Percentiles rank a stretch among this genome's conserved stretches.
phyloP scores from a whole-genome alignment of 2,329 filamentous ascomycete species.

The Rhinocladiella mackenziei region DNA sequence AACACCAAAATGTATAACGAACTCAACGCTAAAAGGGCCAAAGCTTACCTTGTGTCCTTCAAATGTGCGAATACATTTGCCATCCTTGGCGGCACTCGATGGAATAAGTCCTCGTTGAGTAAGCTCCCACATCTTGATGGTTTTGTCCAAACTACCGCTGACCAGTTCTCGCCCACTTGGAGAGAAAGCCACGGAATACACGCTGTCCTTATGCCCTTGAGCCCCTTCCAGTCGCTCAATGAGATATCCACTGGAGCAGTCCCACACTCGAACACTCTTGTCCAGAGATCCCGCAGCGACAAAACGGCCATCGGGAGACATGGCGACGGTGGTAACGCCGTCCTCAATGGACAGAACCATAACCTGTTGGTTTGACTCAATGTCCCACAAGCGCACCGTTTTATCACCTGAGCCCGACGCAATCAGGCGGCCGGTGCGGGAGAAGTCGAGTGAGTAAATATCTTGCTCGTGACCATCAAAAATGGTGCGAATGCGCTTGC shows the following conservation, averaged over 20 bases:
- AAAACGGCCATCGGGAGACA: constrained; percentile 89
- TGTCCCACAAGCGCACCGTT: constrained; percentile 94
- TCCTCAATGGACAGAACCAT: constrained; percentile 90
- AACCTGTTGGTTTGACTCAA: constrained; percentile 75
- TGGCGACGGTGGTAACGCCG: constrained; percentile 94
- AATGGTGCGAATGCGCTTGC: constrained; percentile 78
- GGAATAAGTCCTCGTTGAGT: constrained; percentile 64
- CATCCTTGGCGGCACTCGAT: constrained; percentile 69
- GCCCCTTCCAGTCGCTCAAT: constrained; percentile 89
- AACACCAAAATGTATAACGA: neutral
- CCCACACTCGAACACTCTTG: constrained; percentile 97
- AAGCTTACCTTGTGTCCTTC: constrained; percentile 81
- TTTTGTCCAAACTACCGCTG: constrained; percentile 92
- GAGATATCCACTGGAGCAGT: constrained; percentile 77
- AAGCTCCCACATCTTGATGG: constrained; percentile 99
- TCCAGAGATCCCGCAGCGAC: constrained; percentile 93
- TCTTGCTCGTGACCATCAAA: constrained; percentile 98
- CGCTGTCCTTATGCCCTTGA: constrained; percentile 92
- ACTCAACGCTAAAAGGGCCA: neutral
- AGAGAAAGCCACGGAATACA: constrained; percentile 94
- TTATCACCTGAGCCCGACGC: constrained; percentile 93
- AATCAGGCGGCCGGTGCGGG: constrained; percentile 87
- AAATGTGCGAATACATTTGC: constrained; percentile 93
- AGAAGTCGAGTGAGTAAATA: constrained; percentile 95
- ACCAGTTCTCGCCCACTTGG: constrained; percentile 90